Evolutionary conservation across 2,329 filamentous ascomycete genomes (phyloP), one percentile per base, ranked within the genome.

Genomic region (Magnaporthiopsis rhizophila): DNA sequence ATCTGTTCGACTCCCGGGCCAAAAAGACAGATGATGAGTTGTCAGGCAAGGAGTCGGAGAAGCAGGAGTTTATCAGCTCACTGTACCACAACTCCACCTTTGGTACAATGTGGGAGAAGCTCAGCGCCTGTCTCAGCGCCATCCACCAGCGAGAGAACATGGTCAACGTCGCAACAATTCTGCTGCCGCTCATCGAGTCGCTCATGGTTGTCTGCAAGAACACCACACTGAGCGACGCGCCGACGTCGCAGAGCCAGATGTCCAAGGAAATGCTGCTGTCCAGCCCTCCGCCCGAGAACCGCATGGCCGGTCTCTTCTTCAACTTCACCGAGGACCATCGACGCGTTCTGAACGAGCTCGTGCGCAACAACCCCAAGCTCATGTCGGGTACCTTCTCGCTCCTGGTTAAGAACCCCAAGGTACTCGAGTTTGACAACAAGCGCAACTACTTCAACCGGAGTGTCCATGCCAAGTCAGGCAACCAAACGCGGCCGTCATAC

Each of bases 141-240:
- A 97, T 99, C 69, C 90, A 92, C 62, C 86, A 96, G 75, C 90
- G 93, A 65, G 93, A 96, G 74, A 96, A 92, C 73, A 95, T 98
- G 88, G 86, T 98, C 72, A 97, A 96, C 71, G 93, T 99, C 65
- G 96, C 95, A 36, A 98, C 94, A 0, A 98, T 98, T 68, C 83
- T 99, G 32, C 81, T 98, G 50, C 95, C 95, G 36, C 81, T 99
- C 36, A 97, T 99, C 66, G 95, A 99, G 76, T 92, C 93, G 7
- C 81, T 99, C 67, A 99, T 99, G 95, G 95, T 99, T 63, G 93
- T 99, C 34, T 99, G 96, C 84, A 99, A 98, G 81, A 98, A 98
- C 75, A 97, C 92, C 11, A 90, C 92, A 1, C 81, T 92, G 64
- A 89, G 88, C 72, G 90, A 95, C 66, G 79, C 86, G 32, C 76